These are phyloP conservation scores for Spiromastix sp. DNA, from an alignment of 2,329 filamentous ascomycete genomes.

Conservation along the genomic window DNA sequence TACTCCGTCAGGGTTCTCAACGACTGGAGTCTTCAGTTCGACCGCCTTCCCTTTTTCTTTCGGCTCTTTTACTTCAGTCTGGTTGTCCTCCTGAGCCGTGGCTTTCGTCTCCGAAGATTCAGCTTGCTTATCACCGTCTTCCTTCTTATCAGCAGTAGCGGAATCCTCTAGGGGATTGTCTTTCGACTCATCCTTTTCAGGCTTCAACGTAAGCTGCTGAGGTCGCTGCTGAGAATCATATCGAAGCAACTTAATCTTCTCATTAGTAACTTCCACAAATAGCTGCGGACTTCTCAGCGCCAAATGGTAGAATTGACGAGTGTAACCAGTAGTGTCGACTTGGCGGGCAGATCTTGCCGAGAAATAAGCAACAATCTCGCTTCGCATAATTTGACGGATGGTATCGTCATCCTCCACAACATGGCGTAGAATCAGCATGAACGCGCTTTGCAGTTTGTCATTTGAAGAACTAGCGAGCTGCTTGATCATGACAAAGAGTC, in stretches of 20 bases:
- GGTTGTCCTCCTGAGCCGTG: slow-evolving; percentile 7
- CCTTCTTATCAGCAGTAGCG: slow-evolving; percentile 11
- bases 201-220: slow-evolving; percentile 44
- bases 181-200: slow-evolving; percentile 26
- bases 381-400: slow-evolving; percentile 81
- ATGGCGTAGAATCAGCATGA: slow-evolving; percentile 82
- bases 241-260: slow-evolving; percentile 63
- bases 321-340: slow-evolving; percentile 61
- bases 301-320: slow-evolving; percentile 67
- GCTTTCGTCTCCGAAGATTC: slow-evolving; percentile 19
- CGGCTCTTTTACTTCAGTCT: slow-evolving; percentile 8
- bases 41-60: slow-evolving; percentile 43
- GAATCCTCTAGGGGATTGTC: slow-evolving; percentile 13
- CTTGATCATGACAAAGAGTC: slow-evolving; percentile 90
- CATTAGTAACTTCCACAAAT: slow-evolving; percentile 80
- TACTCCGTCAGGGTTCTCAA: slow-evolving; percentile 89
- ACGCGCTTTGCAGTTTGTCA: slow-evolving; percentile 60
- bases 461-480: slow-evolving; percentile 74
- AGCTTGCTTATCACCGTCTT: slow-evolving; percentile 21
- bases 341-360: slow-evolving; percentile 47
- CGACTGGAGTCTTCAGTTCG: slow-evolving; percentile 70
- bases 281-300: slow-evolving; percentile 72
- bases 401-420: slow-evolving; percentile 90
- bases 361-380: slow-evolving; percentile 74
- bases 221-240: slow-evolving; percentile 48